A percentile compares a stretch with the other conserved stretches of the same genome.
Evolutionary conservation across 768 basidiomycete species (phyloP).

Genomic region (Calocybe indica): DNA sequence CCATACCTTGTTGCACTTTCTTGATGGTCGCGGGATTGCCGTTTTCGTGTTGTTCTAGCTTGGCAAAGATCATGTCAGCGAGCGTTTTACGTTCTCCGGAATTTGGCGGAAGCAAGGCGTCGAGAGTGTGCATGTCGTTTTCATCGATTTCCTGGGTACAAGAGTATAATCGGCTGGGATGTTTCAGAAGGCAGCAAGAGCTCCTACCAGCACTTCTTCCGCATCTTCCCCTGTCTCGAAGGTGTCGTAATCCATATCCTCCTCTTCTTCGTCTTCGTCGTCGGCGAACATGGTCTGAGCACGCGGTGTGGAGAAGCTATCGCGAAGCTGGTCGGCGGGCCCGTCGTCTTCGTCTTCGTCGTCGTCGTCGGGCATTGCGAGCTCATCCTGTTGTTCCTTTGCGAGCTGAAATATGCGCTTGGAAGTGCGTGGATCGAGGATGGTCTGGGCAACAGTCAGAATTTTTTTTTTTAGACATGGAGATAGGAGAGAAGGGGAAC

Average conservation of each 20-base stretch:
- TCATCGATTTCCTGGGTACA: constrained; percentile 77
- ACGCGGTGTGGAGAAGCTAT: too few relatives aligned
- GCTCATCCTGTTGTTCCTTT: constrained; percentile 86
- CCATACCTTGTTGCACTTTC: constrained; percentile 53
- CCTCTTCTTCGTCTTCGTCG: constrained; percentile 30
- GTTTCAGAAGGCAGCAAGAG: neutral
- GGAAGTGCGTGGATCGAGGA: constrained; percentile 78
- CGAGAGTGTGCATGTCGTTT: constrained; percentile 80
- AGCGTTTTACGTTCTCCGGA: constrained; percentile 76
- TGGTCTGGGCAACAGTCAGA: constrained; percentile 37
- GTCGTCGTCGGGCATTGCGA: constrained; percentile 59
- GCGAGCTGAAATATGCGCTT: constrained; percentile 89
- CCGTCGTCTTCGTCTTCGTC: constrained; percentile 15
- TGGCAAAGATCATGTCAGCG: constrained; percentile 95
- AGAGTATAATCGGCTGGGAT: constrained; percentile 7
- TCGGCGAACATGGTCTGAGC: constrained; percentile 4
- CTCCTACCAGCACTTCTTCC: constrained; percentile 49
- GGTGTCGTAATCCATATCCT: constrained; percentile 53
- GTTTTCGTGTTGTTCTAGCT: constrained; percentile 67
- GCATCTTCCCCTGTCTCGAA: constrained; percentile 37
- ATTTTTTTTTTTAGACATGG: constrained; percentile 2
- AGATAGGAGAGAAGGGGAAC: constrained; percentile 10
- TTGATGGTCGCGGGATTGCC: constrained; percentile 49
- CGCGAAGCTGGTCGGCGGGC: too few relatives aligned
- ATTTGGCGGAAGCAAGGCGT: constrained; percentile 72